Evolutionary conservation across 192 early-diverging fungal genomes (phyloP), one percentile per base, ranked within the genome.

Genomic region (Backusella circina): DNA sequence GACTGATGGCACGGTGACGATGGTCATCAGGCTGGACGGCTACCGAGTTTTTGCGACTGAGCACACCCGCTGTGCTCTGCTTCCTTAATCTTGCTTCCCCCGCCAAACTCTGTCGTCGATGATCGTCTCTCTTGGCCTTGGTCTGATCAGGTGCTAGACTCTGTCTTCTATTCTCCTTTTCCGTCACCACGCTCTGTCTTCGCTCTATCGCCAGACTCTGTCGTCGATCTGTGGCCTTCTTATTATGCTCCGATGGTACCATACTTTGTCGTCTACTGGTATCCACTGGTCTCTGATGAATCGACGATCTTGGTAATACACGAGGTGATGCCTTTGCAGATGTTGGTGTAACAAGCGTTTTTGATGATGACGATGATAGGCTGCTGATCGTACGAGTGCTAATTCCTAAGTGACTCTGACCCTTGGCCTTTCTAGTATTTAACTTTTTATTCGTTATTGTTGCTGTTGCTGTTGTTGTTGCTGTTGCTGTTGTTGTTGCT

Each of bases 11-110:
- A 1, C 54, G 30, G 28, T 69, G 26, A 16, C 72, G 72, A 41
- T 5, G 36, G 36, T 39, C 37, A 12, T 74, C 73, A 28, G 36
- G 26, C 7, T 23, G 31, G 2, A 36, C 28, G 0, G 15, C 51
- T 2, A 72, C 4, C 18, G 74, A 75, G 23, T 75, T 75, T 50
- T 75, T 75, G 15, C 74, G 65, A 35, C 74, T 47, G 2, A 28
- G 15, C 1, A 38, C 18, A 47, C 37, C 44, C n/a, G 44, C 44
- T 1, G 54, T 61, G 7, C 54, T 61, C 3, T 61, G 54, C 13
- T 61, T 61, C 12, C 54, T 8, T 12, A 28, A 12, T 12, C 54
- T 61, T 57, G 51, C 23, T 21, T 57, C 51, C 2, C 21, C 12
- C 26, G 51, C 51, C 23, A 41, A 15, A 4, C 67, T 69, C 5